Evolutionary conservation across 768 basidiomycete species (phyloP).

Genomic region (Rubroboletus satanas): DNA sequence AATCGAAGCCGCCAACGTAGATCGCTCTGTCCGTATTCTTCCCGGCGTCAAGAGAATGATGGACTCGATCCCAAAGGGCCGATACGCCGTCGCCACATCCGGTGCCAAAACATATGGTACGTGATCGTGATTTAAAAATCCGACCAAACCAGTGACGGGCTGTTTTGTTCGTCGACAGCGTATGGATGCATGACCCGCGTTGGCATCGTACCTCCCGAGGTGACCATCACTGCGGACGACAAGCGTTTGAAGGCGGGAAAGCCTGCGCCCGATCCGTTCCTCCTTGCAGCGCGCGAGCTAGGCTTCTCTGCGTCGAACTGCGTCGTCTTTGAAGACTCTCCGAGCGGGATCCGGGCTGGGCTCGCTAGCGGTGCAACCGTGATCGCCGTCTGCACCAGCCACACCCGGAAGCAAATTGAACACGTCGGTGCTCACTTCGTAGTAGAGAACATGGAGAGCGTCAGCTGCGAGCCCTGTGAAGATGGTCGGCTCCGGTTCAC

Average conservation of each 20-base stretch:
- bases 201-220: slow-evolving; percentile 60
- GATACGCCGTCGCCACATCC: slow-evolving; percentile 70
- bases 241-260: slow-evolving; percentile 65
- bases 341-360: slow-evolving; percentile 62
- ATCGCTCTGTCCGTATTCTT: slow-evolving; percentile 65
- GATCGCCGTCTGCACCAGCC: slow-evolving; percentile 71
- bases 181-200: slow-evolving; percentile 69
- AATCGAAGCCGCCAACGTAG: slow-evolving; percentile 50
- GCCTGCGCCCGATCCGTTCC: slow-evolving; percentile 61
- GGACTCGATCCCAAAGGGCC: slow-evolving; percentile 58
- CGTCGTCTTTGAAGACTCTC: slow-evolving; percentile 76
- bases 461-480: slow-evolving; percentile 39
- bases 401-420: slow-evolving; percentile 53
- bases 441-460: slow-evolving; percentile 51
- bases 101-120: slow-evolving; percentile 67
- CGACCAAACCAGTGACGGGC: background rate
- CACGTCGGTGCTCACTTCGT: slow-evolving; percentile 55
- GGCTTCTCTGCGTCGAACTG: slow-evolving; percentile 56
- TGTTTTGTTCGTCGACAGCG: slow-evolving; percentile 31
- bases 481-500: slow-evolving; percentile 45
- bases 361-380: slow-evolving; percentile 71
- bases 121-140: slow-evolving; percentile 15
- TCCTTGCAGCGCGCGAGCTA: slow-evolving; percentile 57
- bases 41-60: slow-evolving; percentile 68
- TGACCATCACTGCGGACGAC: slow-evolving; percentile 77